Evolutionary conservation across 768 basidiomycete genomes (phyloP).

Genomic region (Mycena capillaripes): DNA sequence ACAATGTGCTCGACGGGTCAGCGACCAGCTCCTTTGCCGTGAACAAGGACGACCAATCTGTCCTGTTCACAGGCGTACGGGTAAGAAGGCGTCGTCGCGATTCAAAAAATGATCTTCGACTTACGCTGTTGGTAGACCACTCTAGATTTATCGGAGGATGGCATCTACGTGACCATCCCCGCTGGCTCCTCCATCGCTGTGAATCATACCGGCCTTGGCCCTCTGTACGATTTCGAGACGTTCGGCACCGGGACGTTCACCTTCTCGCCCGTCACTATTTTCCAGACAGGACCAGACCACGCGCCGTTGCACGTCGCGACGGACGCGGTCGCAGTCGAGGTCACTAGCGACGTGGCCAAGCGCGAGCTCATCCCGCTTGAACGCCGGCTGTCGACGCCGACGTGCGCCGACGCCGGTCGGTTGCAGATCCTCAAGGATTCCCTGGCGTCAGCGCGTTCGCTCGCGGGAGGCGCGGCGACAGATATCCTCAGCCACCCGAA

Average conservation of each 20-base stretch:
- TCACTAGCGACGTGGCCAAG: constrained; percentile 25
- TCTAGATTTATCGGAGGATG: constrained; percentile 16
- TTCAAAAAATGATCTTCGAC: not conserved
- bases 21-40: constrained; percentile 25
- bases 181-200: constrained; percentile 32
- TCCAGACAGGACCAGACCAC: constrained; percentile 24
- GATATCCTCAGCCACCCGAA: constrained; percentile 30
- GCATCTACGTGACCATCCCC: constrained; percentile 30
- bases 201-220: constrained; percentile 28
- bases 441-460: constrained; percentile 21
- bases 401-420: constrained; percentile 14
- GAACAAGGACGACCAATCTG: constrained; percentile 21
- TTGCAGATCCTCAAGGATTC: constrained; percentile 17
- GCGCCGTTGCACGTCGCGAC: constrained; percentile 14
- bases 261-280: constrained; percentile 17
- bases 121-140: not conserved
- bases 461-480: constrained; percentile 29
- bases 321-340: constrained; percentile 10
- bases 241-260: constrained; percentile 25
- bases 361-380: constrained; percentile 24
- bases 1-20: constrained; percentile 31
- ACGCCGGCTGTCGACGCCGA: constrained; percentile 22
- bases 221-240: constrained; percentile 28
- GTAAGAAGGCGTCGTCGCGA: not conserved
- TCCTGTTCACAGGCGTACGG: constrained; percentile 27